phyloP scores from a whole-genome alignment of 305 asterid genomes.

The Lippia alba region DNA sequence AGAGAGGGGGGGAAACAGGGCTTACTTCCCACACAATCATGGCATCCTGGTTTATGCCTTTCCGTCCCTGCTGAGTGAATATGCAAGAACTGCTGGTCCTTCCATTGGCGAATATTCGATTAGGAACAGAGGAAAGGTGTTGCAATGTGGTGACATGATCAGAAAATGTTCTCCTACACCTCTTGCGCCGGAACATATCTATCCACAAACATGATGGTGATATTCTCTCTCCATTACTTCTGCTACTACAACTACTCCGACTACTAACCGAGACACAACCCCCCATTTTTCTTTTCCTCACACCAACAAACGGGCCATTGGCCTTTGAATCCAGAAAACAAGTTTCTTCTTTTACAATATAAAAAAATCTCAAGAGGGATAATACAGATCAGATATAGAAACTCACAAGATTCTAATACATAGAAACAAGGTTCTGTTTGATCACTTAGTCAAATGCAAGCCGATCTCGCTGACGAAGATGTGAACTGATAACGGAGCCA shows the following conservation, averaged over 20 bases:
- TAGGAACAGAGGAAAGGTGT: slow-evolving; percentile 76
- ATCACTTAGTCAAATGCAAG: slow-evolving; percentile 55
- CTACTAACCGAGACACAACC: slow-evolving; percentile 86
- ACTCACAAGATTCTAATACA: slow-evolving; percentile 44
- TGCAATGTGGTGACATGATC: slow-evolving; percentile 67
- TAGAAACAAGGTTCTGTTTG: slow-evolving; percentile 37
- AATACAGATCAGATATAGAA: slow-evolving; percentile 36
- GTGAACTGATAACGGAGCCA: slow-evolving; percentile 48
- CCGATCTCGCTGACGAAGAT: slow-evolving; percentile 43
- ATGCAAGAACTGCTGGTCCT: slow-evolving; percentile 80
- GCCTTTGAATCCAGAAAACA: slow-evolving; percentile 29
- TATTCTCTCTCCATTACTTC: slow-evolving; percentile 70
- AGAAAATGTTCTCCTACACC: slow-evolving; percentile 69
- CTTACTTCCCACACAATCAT: slow-evolving; percentile 99
- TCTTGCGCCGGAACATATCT: slow-evolving; percentile 59
- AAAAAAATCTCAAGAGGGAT: slow-evolving; percentile 33
- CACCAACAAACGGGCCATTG: slow-evolving; percentile 50
- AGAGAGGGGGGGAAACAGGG: slow-evolving; percentile 16
- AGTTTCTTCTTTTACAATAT: slow-evolving; percentile 33
- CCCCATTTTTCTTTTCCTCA: slow-evolving; percentile 70
- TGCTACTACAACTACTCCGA: slow-evolving; percentile 73
- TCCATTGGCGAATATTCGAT: slow-evolving; percentile 79
- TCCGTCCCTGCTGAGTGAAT: slow-evolving; percentile 98
- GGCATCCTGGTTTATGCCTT: slow-evolving; percentile 97
- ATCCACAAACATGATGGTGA: slow-evolving; percentile 68